Conservation (phyloP, 352 stramenopile species). For the Lagenidium sp. region DNA sequence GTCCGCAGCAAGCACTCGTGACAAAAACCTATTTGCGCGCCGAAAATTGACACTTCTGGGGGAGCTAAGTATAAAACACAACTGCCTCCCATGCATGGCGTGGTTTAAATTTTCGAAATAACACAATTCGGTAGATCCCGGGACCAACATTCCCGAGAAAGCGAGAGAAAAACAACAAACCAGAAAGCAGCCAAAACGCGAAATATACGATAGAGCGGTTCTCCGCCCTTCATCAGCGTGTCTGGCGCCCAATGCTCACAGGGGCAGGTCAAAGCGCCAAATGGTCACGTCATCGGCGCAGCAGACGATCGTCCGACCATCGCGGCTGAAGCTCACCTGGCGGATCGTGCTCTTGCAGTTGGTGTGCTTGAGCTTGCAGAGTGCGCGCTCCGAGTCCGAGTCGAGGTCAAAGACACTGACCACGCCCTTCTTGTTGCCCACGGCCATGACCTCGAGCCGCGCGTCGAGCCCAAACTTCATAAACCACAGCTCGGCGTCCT, state of each 20-base stretch:
- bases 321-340: constrained; percentile 72
- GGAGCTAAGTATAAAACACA: too few relatives aligned
- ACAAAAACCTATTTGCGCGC: too few relatives aligned
- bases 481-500: constrained; percentile 82
- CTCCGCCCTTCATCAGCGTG: background rate
- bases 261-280: constrained; percentile 60
- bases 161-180: too few relatives aligned
- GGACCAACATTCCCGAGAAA: too few relatives aligned
- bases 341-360: constrained; percentile 74
- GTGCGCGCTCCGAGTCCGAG: constrained; percentile 48
- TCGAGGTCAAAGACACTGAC: constrained; percentile 77
- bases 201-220: constrained; percentile 1
- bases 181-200: constrained; percentile 7
- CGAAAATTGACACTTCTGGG: too few relatives aligned
- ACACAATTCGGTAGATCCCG: too few relatives aligned
- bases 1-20: too few relatives aligned
- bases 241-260: too few relatives aligned
- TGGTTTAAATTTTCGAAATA: constrained; percentile 22
- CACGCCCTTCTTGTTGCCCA: constrained; percentile 76
- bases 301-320: constrained; percentile 53
- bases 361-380: constrained; percentile 65
- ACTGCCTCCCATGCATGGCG: too few relatives aligned
- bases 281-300: constrained; percentile 70
- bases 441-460: constrained; percentile 64
- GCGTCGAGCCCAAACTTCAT: constrained; percentile 79